Evolutionary conservation across 805 yeast species (phyloP).

Genomic region (Komagataella mondaviorum): DNA sequence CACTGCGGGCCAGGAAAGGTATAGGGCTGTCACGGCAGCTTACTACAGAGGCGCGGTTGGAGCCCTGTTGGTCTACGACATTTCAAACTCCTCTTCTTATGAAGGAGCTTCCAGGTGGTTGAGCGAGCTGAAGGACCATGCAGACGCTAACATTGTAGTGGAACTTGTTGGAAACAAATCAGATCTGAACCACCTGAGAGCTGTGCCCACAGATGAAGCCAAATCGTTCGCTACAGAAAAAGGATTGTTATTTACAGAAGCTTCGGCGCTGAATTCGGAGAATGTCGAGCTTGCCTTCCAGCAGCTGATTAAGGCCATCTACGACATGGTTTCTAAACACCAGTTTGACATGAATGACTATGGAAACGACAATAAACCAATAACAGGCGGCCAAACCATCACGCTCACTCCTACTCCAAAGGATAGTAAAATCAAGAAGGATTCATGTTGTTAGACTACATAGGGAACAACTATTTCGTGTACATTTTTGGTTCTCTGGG

Average conservation of each 20-base stretch:
- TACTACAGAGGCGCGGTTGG: slow-evolving; percentile 98
- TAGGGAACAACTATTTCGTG: not conserved
- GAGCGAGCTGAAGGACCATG: slow-evolving; percentile 83
- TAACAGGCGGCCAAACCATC: slow-evolving; percentile 74
- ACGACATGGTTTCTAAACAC: slow-evolving; percentile 88
- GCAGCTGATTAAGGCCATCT: slow-evolving; percentile 83
- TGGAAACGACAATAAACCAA: slow-evolving; percentile 15
- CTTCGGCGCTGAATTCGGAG: slow-evolving; percentile 86
- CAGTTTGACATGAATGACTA: slow-evolving; percentile 79
- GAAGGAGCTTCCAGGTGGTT: slow-evolving; percentile 82
- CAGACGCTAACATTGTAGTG: slow-evolving; percentile 88
- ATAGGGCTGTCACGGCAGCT: slow-evolving; percentile 94
- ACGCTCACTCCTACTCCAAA: slow-evolving; percentile 88
- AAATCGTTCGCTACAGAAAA: slow-evolving; percentile 88
- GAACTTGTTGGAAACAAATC: slow-evolving; percentile 89
- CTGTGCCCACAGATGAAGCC: slow-evolving; percentile 97
- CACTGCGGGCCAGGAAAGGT: slow-evolving; percentile 98
- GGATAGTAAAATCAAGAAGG: slow-evolving; percentile 48
- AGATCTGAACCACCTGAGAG: slow-evolving; percentile 84
- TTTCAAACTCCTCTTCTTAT: slow-evolving; percentile 78
- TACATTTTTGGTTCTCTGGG: not conserved
- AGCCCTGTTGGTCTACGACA: slow-evolving; percentile 90
- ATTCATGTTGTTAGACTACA: slow-evolving; percentile 44
- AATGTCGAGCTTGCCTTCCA: slow-evolving; percentile 93
- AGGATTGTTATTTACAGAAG: slow-evolving; percentile 85